Evolutionary conservation across 2,329 filamentous ascomycete species (phyloP), one percentile per base, ranked within the genome.

Genomic region (Ophiostoma sp.): DNA sequence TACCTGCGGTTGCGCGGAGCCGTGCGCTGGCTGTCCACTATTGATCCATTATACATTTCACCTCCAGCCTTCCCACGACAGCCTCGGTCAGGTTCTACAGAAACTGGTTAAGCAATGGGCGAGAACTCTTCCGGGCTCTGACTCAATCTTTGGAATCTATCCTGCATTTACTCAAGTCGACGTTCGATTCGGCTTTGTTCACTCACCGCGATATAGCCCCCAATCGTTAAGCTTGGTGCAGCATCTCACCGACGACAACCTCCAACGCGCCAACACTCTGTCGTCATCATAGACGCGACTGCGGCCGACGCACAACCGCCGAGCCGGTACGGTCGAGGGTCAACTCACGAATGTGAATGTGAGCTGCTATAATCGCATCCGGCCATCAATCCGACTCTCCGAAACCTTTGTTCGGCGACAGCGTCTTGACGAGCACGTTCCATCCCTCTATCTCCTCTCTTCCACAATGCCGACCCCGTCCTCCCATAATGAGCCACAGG

Each of bases 381-480:
- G n/a, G 6, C 60, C 60, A 9, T 44, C 18, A 9, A 38, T 60
- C 55, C 55, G 27, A 60, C 55, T 60, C 55, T 55, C 58, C 38
- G 27, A 27, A 27, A 27, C 2, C 38, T 16, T 38, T 40, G 5
- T 38, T 38, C 52, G 49, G n/a, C 42, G 14, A 65, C 41, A 3
- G 9, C 60, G 14, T 18, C 16, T 42, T 14, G 14, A 36, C 41
- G 27, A 27, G 27, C 27, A 36, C 36, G 16, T 9, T 16, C 14
- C 40, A 3, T 41, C 27, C 7, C 14, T 16, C n/a, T n/a, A n/a
- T 41, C 3, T 12, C n/a, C 7, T 6, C 52, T 6, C 12, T 47
- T 47, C 68, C n/a, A 69, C 60, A 41, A 74, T 74, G 73, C 73
- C 73, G 44, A 74, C 73, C 2, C 73, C 73, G 8, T 71, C 73